Percentiles rank a stretch among this genome's conserved stretches.
These are phyloP conservation scores for Populus tremula DNA, from an alignment of 345 rosid species.

Conservation along the genomic window DNA sequence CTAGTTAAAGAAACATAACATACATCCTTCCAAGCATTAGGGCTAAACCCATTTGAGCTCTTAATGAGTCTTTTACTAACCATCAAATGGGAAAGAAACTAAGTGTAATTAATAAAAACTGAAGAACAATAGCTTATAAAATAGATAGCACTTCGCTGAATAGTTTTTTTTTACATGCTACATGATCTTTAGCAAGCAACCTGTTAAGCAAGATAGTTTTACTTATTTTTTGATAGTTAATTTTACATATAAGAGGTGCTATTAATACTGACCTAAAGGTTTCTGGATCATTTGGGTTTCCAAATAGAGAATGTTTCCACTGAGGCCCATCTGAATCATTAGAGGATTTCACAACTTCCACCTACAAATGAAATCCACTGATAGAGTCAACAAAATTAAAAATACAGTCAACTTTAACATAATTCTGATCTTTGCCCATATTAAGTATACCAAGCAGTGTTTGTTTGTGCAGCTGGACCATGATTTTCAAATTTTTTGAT, in stretches of 20 bases:
- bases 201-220: no score
- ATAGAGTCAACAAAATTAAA: neutral
- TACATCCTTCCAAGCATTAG: neutral
- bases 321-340: conserved; percentile 78
- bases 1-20: neutral
- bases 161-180: no score
- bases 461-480: no score
- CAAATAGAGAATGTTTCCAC: conserved; percentile 92
- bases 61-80: neutral
- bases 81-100: neutral
- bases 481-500: no score
- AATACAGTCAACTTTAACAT: neutral
- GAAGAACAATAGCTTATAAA: neutral
- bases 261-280: conserved; percentile 69
- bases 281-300: conserved; percentile 92
- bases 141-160: no score
- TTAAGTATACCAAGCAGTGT: neutral
- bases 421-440: neutral
- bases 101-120: neutral
- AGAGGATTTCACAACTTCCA: conserved; percentile 81
- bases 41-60: neutral
- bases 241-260: no score
- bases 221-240: no score
- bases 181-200: no score
- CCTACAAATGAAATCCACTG: conserved; percentile 36